Evolutionary conservation across 1,284 basidiomycete species (phyloP), one percentile per base, ranked within the genome.

Genomic region (Grifola frondosa): DNA sequence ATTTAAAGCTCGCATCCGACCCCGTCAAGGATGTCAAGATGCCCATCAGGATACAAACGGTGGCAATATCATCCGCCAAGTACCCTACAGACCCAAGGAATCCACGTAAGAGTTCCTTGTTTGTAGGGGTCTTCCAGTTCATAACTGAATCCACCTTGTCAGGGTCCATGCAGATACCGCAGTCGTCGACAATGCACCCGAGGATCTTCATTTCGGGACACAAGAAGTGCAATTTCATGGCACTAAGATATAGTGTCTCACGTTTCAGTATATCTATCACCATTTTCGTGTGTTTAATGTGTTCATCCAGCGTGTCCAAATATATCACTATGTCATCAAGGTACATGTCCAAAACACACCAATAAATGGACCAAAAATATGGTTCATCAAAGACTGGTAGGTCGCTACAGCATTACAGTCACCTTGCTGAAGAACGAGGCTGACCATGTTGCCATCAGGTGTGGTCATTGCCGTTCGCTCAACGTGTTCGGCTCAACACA

Each of bases 401-500:
- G 63, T 69, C 0, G 66, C 61, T 0, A 47, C 36, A 1, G 59
- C 65, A 44, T 71, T 71, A 20, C 64, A 67, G 30, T 70, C 64
- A 0, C 68, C 67, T 23, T 59, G 58, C 32, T 70, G 67, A 2
- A 49, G 24, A 11, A 49, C 47, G 2, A 49, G 36, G 15, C 47
- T 49, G 1, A 48, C 47, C 16, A 69, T 66, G 0, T 54, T 68
- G 2, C 69, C 65, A 44, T 68, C 60, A 2, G 52, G 52, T 8
- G 49, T 54, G 0, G 49, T 51, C 40, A 54, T 51, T 10, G 46
- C 40, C 2, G 49, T 54, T 0, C 41, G 40, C 0, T 40, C 31
- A 1, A 51, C 48, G 25, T 54, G 46, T 7, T 46, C 41, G 52
- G 52, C 12, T 45, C 44, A 0, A 54, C 37, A 0, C 49, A 37